These are phyloP conservation scores for Planoprotostelium fungivorum DNA, from an alignment of 78 protist species.

Conservation along the genomic window DNA sequence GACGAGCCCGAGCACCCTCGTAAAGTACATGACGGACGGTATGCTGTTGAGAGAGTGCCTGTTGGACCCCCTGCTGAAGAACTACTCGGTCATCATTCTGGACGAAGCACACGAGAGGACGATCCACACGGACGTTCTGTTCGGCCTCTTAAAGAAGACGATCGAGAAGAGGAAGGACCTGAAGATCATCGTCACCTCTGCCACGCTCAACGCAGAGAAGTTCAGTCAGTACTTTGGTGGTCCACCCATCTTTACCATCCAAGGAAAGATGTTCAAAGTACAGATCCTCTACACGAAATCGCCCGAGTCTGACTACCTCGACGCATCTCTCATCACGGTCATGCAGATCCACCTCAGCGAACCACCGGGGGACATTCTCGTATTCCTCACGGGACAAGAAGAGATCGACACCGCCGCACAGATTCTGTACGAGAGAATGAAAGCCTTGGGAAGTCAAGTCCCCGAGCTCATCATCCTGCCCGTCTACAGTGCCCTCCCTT, in stretches of 20 bases:
- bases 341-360: conserved; percentile 93
- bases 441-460: conserved; percentile 70
- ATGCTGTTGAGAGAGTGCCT: conserved; percentile 96
- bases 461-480: conserved; percentile 91
- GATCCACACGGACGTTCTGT: conserved; percentile 97
- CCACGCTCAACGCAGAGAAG: conserved; percentile 98
- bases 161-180: conserved; percentile 71
- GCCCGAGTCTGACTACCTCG: conserved; percentile 97
- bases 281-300: conserved; percentile 86
- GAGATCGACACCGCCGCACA: conserved; percentile 97
- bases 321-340: conserved; percentile 92
- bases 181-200: conserved; percentile 96
- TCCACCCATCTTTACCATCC: conserved; percentile 90
- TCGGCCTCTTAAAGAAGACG: conserved; percentile 91
- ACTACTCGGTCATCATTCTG: conserved; percentile 80
- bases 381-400: conserved; percentile 98
- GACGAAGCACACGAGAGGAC: conserved; percentile 99
- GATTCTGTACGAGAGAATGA: conserved; percentile 94
- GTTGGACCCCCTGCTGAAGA: conserved; percentile 71
- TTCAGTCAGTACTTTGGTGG: conserved; percentile 88
- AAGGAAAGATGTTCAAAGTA: conserved; percentile 93
- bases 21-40: conserved; percentile 99
- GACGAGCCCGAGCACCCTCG: conserved; percentile 85
- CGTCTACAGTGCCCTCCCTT: conserved; percentile 88
- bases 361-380: conserved; percentile 97